Evolutionary conservation across 2,329 filamentous ascomycete genomes (phyloP).

Genomic region (Cladobotryum protrusum): DNA sequence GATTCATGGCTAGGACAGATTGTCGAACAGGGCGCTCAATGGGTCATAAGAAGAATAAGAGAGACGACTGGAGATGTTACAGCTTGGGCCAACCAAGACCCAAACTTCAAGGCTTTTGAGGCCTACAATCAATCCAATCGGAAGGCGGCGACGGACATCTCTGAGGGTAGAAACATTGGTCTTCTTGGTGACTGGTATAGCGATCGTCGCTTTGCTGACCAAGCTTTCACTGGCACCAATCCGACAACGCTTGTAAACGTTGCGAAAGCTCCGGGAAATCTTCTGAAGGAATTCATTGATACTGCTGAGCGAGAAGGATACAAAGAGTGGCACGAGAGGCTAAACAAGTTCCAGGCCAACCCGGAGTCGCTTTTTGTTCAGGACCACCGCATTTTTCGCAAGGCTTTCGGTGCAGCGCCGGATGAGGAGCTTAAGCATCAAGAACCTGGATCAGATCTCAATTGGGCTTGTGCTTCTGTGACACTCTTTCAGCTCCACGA

Average conservation of each 20-base stretch:
- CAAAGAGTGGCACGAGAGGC: constrained; percentile 24
- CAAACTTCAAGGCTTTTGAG: not conserved
- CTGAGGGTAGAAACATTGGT: not conserved
- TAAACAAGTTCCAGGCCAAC: constrained; percentile 19
- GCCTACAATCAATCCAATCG: not conserved
- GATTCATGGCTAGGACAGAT: not conserved
- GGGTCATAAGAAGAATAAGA: not conserved
- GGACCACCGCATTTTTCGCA: constrained; percentile 38
- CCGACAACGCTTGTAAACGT: not conserved
- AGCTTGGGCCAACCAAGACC: not conserved
- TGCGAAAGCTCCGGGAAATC: constrained; percentile 25
- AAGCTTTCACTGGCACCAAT: not conserved
- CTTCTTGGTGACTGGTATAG: not conserved
- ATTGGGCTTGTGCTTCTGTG: constrained; percentile 35
- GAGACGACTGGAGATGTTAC: not conserved
- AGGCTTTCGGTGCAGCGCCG: constrained; percentile 25
- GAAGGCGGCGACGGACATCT: not conserved
- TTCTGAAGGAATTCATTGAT: constrained; percentile 29
- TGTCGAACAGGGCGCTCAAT: not conserved
- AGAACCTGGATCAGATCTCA: constrained; percentile 22
- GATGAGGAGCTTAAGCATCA: constrained; percentile 22
- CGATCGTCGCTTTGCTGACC: not conserved
- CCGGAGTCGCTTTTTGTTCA: constrained; percentile 34
- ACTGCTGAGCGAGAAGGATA: constrained; percentile 29
- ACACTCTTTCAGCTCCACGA: constrained; percentile 36